Evolutionary conservation across 2,329 filamentous ascomycete species (phyloP), one percentile per base, ranked within the genome.

Genomic region (Colletotrichum caudatum): DNA sequence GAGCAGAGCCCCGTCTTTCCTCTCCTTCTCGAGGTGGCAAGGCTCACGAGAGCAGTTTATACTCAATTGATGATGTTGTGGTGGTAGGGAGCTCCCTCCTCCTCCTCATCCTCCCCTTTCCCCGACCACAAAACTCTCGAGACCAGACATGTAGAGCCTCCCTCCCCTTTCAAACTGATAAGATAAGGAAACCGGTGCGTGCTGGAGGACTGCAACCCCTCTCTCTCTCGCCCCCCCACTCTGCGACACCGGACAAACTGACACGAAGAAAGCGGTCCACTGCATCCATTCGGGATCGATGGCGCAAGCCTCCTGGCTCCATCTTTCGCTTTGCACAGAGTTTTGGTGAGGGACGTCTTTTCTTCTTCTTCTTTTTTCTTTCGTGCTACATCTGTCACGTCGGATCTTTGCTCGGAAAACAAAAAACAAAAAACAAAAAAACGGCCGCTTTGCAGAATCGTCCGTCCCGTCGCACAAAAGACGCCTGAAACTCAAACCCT

Each of bases 1-100:
- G 89, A 86, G 67, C 92, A 92, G 46, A 94, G 79, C 39, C 83
- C 83, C 79, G 82, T 85, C 33, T 35, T 2, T 85, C 29, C 29
- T 2, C 41, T 33, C 23, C 41, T n/a, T 6, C 18, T 46, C 44
- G 26, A 59, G n/a, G 16, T 4, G 39, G 20, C 16, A 26, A 48
- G 16, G 23, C n/a, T 39, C 41, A 50, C 29, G 33, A 23, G 14
- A 37, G 35, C 35, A 12, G 9, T 26, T 26, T 18, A 41, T 53
- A 18, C 14, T n/a, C 50, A 64, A 35, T 5, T 16, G 23, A 46
- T 64, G 61, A 64, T 18, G 20, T 56, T 46, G 9, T 37, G 11
- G 18, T 64, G 37, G 12, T 12, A 16, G 18, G 20, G 35, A 37
- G 33, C 35, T 56, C 53, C 29, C 8, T 44, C 41, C 12, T 29